Base-by-base conservation (phyloP, 2,329 filamentous ascomycete genomes). In the Ceratocystis diversiconidia region DNA sequence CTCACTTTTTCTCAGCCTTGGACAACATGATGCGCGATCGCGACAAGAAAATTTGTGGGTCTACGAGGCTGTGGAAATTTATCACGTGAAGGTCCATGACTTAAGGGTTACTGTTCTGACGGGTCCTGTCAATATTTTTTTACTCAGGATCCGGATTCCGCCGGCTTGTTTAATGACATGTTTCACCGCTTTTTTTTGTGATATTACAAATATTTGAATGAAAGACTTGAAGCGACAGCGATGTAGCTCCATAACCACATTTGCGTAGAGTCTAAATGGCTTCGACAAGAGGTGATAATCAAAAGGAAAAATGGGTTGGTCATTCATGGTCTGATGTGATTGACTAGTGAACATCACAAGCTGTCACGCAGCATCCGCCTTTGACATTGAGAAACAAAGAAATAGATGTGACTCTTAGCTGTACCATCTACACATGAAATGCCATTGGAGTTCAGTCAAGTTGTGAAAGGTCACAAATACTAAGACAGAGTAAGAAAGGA, bases 31-130 rank as follows among this genome's bases (percentile, higher is more conserved):
- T 65, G 55, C 67, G 68, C 66, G 67, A 64, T 66, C 67, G 67
- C 68, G 63, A 66, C 68, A 52, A 65, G 59, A 65, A 67, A 65
- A 28, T 66, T 66, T 68, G 46, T 61, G 68, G 68, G 52, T 43
- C 55, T 63, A 55, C 67, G 65, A 69, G 68, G 68, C 68, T 69
- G 62, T 19, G 3, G 2, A n/a, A 3, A 1, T 3, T 0, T 1
- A 25, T 67, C 66, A 67, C 66, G 66, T 67, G 63, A 4, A 12
- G 5, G 1, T 12, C 22, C 36, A 10, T 7, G 44, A 2, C 5
- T 3, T 19, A 19, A 61, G 25, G 17, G 36, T 66, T 41, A 28
- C 8, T 36, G 6, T 8, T 15, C 19, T 61, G 22, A 32, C n/a
- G 12, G 32, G 41, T 28, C 46, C 28, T 17, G 46, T n/a, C 17